Base-by-base conservation (phyloP, 2,329 filamentous ascomycete genomes). In the Ilyonectria robusta region DNA sequence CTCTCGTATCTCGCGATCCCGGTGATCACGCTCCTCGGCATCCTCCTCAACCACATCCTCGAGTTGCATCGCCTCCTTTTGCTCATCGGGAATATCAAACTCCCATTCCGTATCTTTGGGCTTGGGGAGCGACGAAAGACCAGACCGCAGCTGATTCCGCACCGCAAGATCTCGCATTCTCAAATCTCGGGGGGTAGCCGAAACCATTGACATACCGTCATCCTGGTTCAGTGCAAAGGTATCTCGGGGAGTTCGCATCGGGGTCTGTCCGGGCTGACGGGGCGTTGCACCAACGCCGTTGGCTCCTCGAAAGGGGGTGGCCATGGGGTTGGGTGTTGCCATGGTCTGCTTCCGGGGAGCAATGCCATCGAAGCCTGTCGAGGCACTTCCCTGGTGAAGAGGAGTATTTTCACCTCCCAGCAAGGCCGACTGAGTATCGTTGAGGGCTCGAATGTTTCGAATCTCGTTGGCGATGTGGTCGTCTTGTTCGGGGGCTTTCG, bases 381-480 rank as follows among this genome's bases (percentile, higher is more conserved):
- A 97, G 4, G 89, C 91, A 50, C 87, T 83, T 6, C 94, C 94
- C 77, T 97, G 93, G 65, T 94, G 89, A 11, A 99, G 86, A 48
- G 94, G 93, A 0, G 94, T 95, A 75, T 98, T 98, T 72, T 99
- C 96, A 15, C 95, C 96, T 68, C 96, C 96, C 0, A 99, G 86
- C 9, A 99, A 85, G 10, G 94, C 97, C 21, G 96, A 98, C 75
- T 98, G 93, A 0, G 95, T 98, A 77, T 97, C 93, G 1, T 94
- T 98, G 57, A 98, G 84, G 8, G 96, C 94, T 71, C 93, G 90
- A 54, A 98, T 97, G 78, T 99, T 98, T 65, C 92, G 91, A 69
- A 98, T 95, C 81, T 99, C 96, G 79, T 98, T 99, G 71, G 95
- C 94, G 66, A 99, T 96, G 72, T 94, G 92, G 76, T 99, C 96